A percentile compares a stretch with the other conserved stretches of the same genome.
phyloP scores from a whole-genome alignment of 768 basidiomycete genomes.

The Cystofilobasidium ferigula region DNA sequence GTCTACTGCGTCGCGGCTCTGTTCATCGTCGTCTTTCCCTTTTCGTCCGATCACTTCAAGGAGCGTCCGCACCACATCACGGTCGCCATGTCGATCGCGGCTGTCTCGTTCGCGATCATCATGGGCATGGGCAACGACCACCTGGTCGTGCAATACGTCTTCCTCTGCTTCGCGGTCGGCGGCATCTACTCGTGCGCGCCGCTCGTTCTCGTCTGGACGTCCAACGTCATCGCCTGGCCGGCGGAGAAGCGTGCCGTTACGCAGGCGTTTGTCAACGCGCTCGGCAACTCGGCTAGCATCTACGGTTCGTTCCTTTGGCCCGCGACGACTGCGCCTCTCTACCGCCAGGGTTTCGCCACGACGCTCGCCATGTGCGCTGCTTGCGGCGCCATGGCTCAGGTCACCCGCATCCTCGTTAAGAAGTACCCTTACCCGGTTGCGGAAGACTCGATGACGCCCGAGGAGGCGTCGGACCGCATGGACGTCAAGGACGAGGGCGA shows the following conservation, averaged over 20 bases:
- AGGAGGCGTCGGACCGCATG: not conserved
- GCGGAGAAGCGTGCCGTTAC: conserved; percentile 37
- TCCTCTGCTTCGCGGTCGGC: conserved; percentile 33
- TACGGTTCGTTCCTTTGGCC: conserved; percentile 40
- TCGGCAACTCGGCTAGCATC: conserved; percentile 30
- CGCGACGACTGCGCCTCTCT: conserved; percentile 30
- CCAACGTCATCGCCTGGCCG: conserved; percentile 35
- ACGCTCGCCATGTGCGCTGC: conserved; percentile 31
- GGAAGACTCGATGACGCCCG: conserved; percentile 15
- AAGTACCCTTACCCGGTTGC: conserved; percentile 33
- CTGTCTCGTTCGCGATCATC: conserved; percentile 34
- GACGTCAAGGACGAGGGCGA: not conserved
- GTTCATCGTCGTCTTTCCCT: conserved; percentile 34
- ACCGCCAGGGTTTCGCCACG: conserved; percentile 33
- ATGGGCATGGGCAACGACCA: conserved; percentile 25
- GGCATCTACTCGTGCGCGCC: conserved; percentile 36
- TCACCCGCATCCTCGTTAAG: conserved; percentile 30
- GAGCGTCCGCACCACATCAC: conserved; percentile 35
- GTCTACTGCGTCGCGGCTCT: conserved; percentile 28
- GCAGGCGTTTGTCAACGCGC: conserved; percentile 36
- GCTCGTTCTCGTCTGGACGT: conserved; percentile 36
- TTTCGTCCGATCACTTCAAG: conserved; percentile 34
- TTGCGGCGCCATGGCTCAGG: conserved; percentile 30
- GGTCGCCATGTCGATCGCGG: conserved; percentile 26
- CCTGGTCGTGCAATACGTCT: conserved; percentile 35